Conservation (phyloP, 139 green algal species). For the Picochlorum sp. region DNA sequence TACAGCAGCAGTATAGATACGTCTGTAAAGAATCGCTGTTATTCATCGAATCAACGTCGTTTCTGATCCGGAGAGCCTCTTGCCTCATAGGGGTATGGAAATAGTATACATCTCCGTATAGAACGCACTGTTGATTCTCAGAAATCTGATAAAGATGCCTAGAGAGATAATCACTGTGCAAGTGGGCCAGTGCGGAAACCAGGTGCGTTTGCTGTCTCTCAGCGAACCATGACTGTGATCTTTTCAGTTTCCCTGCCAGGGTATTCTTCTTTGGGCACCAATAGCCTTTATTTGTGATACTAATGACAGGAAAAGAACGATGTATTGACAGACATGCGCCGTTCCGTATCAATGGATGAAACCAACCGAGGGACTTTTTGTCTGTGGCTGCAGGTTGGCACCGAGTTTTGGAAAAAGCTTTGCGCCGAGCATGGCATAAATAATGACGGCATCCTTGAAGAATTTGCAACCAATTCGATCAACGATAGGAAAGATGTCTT, state of each 20-base stretch:
- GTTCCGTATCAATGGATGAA: neutral
- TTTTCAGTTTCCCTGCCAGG: no score
- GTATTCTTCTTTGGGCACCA: no score
- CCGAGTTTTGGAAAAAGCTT: constrained; percentile 94
- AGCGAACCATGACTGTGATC: no score
- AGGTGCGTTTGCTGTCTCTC: constrained; percentile 49
- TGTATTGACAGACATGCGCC: neutral
- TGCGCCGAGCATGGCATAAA: constrained; percentile 95
- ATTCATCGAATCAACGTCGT: no score
- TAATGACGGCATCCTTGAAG: constrained; percentile 89
- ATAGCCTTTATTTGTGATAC: neutral
- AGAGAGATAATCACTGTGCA: constrained; percentile 96
- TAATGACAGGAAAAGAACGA: no score
- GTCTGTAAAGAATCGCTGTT: no score
- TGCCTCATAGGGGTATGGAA: no score
- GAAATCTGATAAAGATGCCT: constrained; percentile 61
- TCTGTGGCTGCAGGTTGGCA: constrained; percentile 51
- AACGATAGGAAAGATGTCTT: constrained; percentile 98
- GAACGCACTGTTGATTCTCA: neutral
- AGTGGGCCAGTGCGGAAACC: constrained; percentile 97
- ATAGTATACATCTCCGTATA: no score
- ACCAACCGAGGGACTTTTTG: neutral
- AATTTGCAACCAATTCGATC: constrained; percentile 38
- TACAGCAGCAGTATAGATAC: no score
- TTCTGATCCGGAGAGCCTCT: no score